A percentile compares a stretch with the other conserved stretches of the same genome.
Evolutionary conservation across 176 grass and related monocot genomes (phyloP).

Genomic region (Musa schizocarpa): DNA sequence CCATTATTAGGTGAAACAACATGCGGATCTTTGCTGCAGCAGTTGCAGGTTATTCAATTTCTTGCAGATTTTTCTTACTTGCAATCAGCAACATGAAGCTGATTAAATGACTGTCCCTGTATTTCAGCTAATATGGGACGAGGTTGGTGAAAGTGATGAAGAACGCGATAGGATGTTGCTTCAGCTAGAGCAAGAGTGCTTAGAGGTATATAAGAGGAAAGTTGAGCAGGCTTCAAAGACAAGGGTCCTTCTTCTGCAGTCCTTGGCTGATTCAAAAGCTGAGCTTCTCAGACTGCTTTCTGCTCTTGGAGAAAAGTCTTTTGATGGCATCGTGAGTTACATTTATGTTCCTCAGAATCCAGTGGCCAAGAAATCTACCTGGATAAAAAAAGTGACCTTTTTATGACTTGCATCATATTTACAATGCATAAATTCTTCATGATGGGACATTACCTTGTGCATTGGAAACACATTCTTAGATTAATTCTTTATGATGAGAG

Average conservation of each 20-base stretch:
- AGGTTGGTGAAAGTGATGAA: constrained; percentile 79
- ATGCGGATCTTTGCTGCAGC: constrained; percentile 78
- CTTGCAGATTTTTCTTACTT: not conserved
- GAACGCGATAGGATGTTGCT: constrained; percentile 87
- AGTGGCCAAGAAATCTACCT: not conserved
- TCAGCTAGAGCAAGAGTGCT: constrained; percentile 88
- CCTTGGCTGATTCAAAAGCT: constrained; percentile 58
- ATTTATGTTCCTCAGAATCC: not conserved
- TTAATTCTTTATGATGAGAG: not conserved
- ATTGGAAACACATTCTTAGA: not conserved
- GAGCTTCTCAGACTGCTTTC: constrained; percentile 63
- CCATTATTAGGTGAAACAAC: constrained; percentile 63
- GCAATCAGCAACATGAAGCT: not conserved
- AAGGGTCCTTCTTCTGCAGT: constrained; percentile 52
- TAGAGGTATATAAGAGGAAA: constrained; percentile 88
- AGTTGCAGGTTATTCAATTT: constrained; percentile 55
- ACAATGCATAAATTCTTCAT: not conserved
- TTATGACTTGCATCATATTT: not conserved
- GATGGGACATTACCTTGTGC: not conserved
- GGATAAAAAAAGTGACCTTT: not conserved
- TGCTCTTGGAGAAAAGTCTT: constrained; percentile 66
- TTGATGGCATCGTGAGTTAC: constrained; percentile 51
- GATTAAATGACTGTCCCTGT: constrained; percentile 14
- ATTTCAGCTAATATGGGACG: constrained; percentile 89
- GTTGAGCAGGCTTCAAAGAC: constrained; percentile 76